Conservation (phyloP, 176 grass and related monocot species). For the Urochloa ruziziensis region DNA sequence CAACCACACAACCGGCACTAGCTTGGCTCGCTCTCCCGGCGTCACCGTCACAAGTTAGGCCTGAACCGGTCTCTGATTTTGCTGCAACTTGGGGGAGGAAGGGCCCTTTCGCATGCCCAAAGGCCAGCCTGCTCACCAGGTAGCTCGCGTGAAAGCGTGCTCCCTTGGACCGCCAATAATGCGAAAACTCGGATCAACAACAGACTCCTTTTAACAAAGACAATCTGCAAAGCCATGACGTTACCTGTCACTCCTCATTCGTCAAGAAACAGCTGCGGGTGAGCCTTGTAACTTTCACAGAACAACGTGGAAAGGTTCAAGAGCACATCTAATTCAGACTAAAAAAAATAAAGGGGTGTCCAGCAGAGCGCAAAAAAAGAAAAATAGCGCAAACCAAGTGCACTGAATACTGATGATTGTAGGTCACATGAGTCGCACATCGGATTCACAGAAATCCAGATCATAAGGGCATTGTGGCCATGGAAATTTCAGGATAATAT, state of each 20-base stretch:
- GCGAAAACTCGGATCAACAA: background rate
- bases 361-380: background rate
- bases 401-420: background rate
- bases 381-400: background rate
- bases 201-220: background rate
- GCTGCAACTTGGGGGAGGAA: background rate
- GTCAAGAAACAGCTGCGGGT: background rate
- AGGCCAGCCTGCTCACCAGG: background rate
- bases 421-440: background rate
- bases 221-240: background rate
- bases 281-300: background rate
- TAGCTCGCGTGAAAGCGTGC: background rate
- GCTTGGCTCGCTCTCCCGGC: background rate
- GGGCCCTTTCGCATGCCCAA: background rate
- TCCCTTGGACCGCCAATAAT: conserved; percentile 6
- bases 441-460: background rate
- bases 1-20: background rate
- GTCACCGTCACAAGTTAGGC: background rate
- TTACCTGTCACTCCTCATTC: conserved; percentile 6
- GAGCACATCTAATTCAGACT: background rate
- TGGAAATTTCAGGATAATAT: background rate
- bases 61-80: no score
- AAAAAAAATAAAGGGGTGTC: background rate
- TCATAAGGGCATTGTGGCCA: background rate
- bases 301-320: background rate